Conservation (phyloP, 148 eudicot species). For the Chenopodium formosanum region DNA sequence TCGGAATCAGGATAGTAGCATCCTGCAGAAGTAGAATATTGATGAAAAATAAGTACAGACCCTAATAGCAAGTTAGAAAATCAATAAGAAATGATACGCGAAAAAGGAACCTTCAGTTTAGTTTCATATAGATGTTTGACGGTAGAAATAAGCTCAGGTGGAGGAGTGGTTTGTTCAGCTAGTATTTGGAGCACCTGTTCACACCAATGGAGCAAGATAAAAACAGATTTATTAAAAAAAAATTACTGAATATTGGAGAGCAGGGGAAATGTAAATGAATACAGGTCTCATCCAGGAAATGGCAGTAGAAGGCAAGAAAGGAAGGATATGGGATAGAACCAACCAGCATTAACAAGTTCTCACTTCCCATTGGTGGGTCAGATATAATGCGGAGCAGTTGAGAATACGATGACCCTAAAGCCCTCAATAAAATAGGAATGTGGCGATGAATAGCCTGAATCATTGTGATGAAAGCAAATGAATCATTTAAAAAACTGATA, state of each 20-base stretch:
- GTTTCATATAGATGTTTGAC: slow-evolving; percentile 90
- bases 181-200: slow-evolving; percentile 74
- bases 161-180: slow-evolving; percentile 69
- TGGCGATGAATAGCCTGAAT: slow-evolving; percentile 93
- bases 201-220: slow-evolving; percentile 13
- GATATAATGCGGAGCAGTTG: slow-evolving; percentile 80
- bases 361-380: slow-evolving; percentile 90
- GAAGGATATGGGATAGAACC: slow-evolving; percentile 10
- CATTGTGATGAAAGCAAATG: background rate
- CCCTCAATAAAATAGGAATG: slow-evolving; percentile 68
- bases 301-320: slow-evolving; percentile 3
- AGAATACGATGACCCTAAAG: slow-evolving; percentile 69
- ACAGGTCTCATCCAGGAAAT: background rate
- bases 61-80: background rate
- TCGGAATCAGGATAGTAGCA: slow-evolving; percentile 79
- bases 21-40: slow-evolving; percentile 48
- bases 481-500: background rate
- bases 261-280: background rate
- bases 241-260: background rate
- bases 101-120: slow-evolving; percentile 63
- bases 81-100: slow-evolving; percentile 4
- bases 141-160: slow-evolving; percentile 66
- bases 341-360: slow-evolving; percentile 83
- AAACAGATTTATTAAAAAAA: background rate
- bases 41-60: slow-evolving; percentile 15